phyloP scores from a whole-genome alignment of 108 stramenopile genomes.

The Aurantiochytrium sp. region DNA sequence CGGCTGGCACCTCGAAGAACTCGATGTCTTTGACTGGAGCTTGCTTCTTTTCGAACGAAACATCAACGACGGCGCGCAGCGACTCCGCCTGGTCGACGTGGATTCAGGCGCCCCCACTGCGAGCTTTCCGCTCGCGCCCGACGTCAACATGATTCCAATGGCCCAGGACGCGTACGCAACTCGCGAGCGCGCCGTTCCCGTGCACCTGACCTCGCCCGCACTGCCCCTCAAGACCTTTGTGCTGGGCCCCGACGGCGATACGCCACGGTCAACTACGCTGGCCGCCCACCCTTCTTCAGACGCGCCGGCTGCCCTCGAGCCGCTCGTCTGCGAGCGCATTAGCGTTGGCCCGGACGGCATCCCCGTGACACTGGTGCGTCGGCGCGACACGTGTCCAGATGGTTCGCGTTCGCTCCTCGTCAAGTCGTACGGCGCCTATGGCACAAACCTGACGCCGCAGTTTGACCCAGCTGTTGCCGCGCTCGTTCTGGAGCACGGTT shows the following conservation, averaged over 20 bases:
- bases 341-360: background rate
- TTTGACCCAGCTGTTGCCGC: background rate
- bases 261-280: too few species aligned
- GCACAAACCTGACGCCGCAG: background rate
- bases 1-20: background rate
- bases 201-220: background rate
- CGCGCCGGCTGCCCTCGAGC: too few species aligned
- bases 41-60: background rate
- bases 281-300: too few species aligned
- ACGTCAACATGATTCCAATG: background rate
- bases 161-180: background rate
- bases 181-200: background rate
- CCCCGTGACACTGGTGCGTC: background rate
- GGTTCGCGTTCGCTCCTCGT: background rate
- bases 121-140: background rate
- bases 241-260: too few species aligned
- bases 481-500: background rate
- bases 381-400: background rate
- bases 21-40: background rate
- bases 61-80: background rate
- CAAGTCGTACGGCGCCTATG: slow-evolving; percentile 12
- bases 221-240: background rate
- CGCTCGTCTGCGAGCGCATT: background rate
- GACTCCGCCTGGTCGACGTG: background rate
- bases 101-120: background rate